Evolutionary conservation across 768 basidiomycete species (phyloP).

Genomic region (Chlorophyllum brunneum): DNA sequence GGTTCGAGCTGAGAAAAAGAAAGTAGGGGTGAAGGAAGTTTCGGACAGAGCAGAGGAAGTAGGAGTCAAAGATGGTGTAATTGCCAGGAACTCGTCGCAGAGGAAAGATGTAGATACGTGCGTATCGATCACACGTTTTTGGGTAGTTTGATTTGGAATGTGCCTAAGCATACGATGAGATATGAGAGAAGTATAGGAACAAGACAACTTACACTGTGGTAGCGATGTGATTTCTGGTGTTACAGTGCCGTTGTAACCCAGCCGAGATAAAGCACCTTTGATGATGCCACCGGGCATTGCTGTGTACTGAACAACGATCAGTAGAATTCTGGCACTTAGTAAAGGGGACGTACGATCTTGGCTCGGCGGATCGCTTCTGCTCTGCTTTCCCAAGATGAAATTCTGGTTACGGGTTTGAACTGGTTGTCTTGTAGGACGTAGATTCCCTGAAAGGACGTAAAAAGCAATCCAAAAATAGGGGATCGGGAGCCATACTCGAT

Average conservation of each 20-base stretch:
- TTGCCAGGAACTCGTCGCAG: too few relatives aligned
- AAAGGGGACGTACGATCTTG: conserved; percentile 50
- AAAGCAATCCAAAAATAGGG: neutral
- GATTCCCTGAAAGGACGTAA: conserved; percentile 55
- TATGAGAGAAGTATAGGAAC: neutral
- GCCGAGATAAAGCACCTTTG: conserved; percentile 71
- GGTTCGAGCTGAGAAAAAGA: too few relatives aligned
- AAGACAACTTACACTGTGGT: conserved; percentile 68
- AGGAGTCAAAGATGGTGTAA: too few relatives aligned
- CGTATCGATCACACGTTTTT: neutral
- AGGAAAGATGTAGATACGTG: too few relatives aligned
- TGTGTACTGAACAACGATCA: conserved; percentile 52
- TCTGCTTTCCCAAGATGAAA: conserved; percentile 80
- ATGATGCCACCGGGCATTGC: conserved; percentile 83
- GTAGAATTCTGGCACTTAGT: neutral
- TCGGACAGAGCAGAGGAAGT: too few relatives aligned
- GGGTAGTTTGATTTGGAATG: neutral
- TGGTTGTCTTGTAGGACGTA: conserved; percentile 91
- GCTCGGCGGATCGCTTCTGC: conserved; percentile 69
- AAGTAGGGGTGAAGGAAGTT: too few relatives aligned
- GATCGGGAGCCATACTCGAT: conserved; percentile 55
- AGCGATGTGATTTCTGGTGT: conserved; percentile 73
- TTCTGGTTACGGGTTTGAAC: conserved; percentile 78
- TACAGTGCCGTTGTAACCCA: conserved; percentile 76
- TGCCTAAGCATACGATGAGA: neutral